Evolutionary conservation across 1,139 yeast species (phyloP).

Genomic region (Sugiyamaella neomexicana): DNA sequence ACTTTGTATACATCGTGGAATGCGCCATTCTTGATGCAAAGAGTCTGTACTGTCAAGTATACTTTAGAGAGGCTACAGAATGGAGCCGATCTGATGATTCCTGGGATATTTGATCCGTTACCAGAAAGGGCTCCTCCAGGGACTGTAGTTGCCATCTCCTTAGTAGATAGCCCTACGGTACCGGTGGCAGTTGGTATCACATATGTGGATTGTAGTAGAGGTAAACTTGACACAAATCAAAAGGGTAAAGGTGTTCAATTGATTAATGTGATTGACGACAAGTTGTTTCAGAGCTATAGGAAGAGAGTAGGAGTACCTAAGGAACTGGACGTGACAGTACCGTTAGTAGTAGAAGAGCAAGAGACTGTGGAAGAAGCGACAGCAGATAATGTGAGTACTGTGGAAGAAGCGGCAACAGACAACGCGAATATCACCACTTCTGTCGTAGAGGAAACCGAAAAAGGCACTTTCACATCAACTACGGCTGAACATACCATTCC

Average conservation of each 20-base stretch:
- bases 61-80: slow-evolving; percentile 64
- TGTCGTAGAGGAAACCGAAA: no score
- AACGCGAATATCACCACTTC: no score
- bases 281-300: slow-evolving; percentile 35
- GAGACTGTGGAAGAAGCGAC: neutral
- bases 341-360: neutral
- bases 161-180: slow-evolving; percentile 59
- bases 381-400: neutral
- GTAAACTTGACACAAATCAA: slow-evolving; percentile 32
- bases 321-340: slow-evolving; percentile 1
- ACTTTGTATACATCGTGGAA: slow-evolving; percentile 74
- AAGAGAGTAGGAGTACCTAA: slow-evolving; percentile 25
- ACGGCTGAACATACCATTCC: neutral
- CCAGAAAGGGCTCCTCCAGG: slow-evolving; percentile 52
- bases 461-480: no score
- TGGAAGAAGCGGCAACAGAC: no score
- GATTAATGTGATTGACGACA: slow-evolving; percentile 43
- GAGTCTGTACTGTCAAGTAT: slow-evolving; percentile 66
- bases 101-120: slow-evolving; percentile 78
- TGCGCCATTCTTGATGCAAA: slow-evolving; percentile 63
- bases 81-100: slow-evolving; percentile 91
- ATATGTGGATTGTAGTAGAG: slow-evolving; percentile 47
- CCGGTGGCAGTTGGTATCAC: slow-evolving; percentile 77
- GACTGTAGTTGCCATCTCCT: slow-evolving; percentile 69
- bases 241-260: slow-evolving; percentile 44